Evolutionary conservation across 1,284 basidiomycete genomes (phyloP).

Genomic region (Trametes sp.): DNA sequence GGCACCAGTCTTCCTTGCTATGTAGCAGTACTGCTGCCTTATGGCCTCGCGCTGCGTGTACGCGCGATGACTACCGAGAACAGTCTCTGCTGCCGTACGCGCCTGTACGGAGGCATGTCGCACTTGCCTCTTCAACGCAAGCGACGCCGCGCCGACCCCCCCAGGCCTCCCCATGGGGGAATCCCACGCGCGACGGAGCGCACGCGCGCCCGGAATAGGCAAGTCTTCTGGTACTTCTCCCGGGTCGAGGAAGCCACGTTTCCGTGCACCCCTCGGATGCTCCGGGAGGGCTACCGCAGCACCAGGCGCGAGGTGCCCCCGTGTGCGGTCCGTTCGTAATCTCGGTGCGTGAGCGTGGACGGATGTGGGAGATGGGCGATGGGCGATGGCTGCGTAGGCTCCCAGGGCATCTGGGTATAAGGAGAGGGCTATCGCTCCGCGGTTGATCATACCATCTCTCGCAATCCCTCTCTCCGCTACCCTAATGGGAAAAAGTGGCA

Average conservation of each 20-base stretch:
- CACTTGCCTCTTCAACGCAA: background rate
- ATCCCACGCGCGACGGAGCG: slow-evolving; percentile 2
- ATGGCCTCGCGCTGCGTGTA: background rate
- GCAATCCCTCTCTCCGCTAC: background rate
- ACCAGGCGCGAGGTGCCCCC: slow-evolving; percentile 6
- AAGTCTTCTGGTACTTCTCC: slow-evolving; percentile 3
- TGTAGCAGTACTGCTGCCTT: background rate
- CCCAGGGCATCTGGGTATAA: slow-evolving; percentile 6
- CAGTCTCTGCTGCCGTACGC: background rate
- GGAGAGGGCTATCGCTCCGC: background rate
- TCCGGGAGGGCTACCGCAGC: slow-evolving; percentile 17
- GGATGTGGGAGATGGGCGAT: slow-evolving; percentile 8
- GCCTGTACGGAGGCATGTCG: background rate
- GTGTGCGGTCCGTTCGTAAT: slow-evolving; percentile 9
- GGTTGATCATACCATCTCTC: background rate
- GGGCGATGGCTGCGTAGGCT: background rate
- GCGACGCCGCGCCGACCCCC: background rate
- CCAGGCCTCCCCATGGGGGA: too few relatives aligned
- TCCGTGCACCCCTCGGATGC: slow-evolving; percentile 3
- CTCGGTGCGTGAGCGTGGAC: background rate
- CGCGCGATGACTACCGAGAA: background rate
- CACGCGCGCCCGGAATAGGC: background rate
- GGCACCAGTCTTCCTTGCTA: background rate
- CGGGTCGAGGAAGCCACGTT: slow-evolving; percentile 13
- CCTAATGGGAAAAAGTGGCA: slow-evolving; percentile 49